Conservation (phyloP, 306 rosid genomes). For the Cotoneaster glaucophyllus region DNA sequence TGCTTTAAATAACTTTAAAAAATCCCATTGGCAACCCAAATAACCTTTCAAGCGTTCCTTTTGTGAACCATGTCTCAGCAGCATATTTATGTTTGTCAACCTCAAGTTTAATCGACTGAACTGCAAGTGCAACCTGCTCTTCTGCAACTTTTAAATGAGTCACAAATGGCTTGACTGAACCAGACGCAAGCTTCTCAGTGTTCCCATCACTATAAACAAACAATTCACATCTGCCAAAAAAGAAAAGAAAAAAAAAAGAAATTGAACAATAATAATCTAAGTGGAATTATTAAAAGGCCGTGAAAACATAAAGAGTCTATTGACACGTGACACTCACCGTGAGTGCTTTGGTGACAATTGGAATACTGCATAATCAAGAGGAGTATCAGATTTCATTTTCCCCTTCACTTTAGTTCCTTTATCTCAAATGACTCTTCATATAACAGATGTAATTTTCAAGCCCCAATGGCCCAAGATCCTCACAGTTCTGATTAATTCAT, state of each 20-base stretch:
- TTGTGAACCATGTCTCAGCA: constrained; percentile 79
- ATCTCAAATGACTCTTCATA: constrained; percentile 36
- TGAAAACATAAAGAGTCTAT: constrained; percentile 4
- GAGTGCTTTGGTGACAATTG: constrained; percentile 89
- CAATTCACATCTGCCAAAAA: constrained; percentile 71
- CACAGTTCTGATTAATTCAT: constrained; percentile 3
- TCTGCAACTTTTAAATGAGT: constrained; percentile 81
- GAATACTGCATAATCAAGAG: constrained; percentile 83
- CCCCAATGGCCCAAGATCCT: constrained; percentile 14
- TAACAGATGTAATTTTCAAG: constrained; percentile 21
- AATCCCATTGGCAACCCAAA: constrained; percentile 1
- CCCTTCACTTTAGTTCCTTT: constrained; percentile 19
- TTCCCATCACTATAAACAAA: constrained; percentile 64
- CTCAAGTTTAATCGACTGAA: constrained; percentile 72
- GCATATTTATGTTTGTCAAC: constrained; percentile 52
- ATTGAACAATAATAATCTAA: constrained; percentile 6
- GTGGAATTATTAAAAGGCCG: constrained; percentile 1
- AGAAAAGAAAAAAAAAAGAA: constrained; percentile 5
- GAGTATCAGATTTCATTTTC: constrained; percentile 85
- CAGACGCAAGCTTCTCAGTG: constrained; percentile 84
- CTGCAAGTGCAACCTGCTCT: constrained; percentile 75
- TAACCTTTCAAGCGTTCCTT: constrained; percentile 97
- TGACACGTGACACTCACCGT: constrained; percentile 32
- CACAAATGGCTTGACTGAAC: constrained; percentile 77
- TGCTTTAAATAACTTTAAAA: background rate